A percentile compares a stretch with the other conserved stretches of the same genome.
These are phyloP conservation scores for sweet orange (Citrus sinensis) DNA, from an alignment of 345 rosid species.

Conservation along the genomic window DVS_A1.0 CM039167.1:8021001-8021500, in stretches of 20 bases:
- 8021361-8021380: not conserved
- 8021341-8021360: not conserved
- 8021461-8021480: not conserved
- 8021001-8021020: too few relatives aligned
- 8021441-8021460: slow-evolving; percentile 6
- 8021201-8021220: too few relatives aligned
- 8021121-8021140: fast-evolving
- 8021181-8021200: too few relatives aligned
- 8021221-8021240: too few relatives aligned
- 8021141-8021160: too few relatives aligned
- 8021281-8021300: not conserved
- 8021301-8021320: not conserved
- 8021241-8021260: too few relatives aligned
- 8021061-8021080: fast-evolving
- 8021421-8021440: not conserved
- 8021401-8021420: not conserved
- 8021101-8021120: fast-evolving
- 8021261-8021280: too few relatives aligned
- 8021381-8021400: not conserved
- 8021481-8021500: not conserved
- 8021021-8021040: too few relatives aligned
- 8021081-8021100: too few relatives aligned
- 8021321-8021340: not conserved
- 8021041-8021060: too few relatives aligned
- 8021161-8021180: too few relatives aligned